Evolutionary conservation across 1,284 basidiomycete species (phyloP).

Genomic region (Rhodotorula sp.): DNA sequence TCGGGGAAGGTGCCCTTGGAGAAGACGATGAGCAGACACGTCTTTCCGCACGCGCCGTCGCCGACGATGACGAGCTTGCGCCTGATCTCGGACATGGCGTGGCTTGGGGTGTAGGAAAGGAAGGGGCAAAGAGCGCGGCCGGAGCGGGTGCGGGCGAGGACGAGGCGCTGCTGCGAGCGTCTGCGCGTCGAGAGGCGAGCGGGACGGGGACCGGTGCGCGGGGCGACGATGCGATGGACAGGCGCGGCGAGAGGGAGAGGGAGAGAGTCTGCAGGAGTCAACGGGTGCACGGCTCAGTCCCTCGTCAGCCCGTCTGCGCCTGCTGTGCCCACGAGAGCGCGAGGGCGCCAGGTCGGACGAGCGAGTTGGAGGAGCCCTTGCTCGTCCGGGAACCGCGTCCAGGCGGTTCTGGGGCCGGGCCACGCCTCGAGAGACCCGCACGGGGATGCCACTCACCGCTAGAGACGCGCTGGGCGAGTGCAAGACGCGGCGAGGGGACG

Average conservation of each 20-base stretch:
- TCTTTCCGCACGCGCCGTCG: conserved; percentile 62
- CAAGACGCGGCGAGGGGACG: no score
- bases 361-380: no score
- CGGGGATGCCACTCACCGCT: no score
- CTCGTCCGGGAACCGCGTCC: no score
- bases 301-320: no score
- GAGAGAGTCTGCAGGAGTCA: not conserved
- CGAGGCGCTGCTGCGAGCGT: conserved; percentile 1
- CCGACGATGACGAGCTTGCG: conserved; percentile 47
- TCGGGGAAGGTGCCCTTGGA: conserved; percentile 97
- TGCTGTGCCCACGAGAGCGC: no score
- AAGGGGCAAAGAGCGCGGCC: not conserved
- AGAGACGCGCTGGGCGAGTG: no score
- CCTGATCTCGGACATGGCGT: conserved; percentile 43
- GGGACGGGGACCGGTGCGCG: not conserved
- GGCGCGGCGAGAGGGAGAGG: not conserved
- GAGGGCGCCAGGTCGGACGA: no score
- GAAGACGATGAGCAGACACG: conserved; percentile 86
- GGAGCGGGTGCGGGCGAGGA: not conserved
- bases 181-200: not conserved
- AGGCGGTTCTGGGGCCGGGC: no score
- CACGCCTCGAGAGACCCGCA: no score
- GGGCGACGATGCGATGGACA: not conserved
- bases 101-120: not conserved
- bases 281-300: no score